These are phyloP conservation scores for Orbilia quercus DNA, from an alignment of 2,329 filamentous ascomycete species.

Conservation along the genomic window DNA sequence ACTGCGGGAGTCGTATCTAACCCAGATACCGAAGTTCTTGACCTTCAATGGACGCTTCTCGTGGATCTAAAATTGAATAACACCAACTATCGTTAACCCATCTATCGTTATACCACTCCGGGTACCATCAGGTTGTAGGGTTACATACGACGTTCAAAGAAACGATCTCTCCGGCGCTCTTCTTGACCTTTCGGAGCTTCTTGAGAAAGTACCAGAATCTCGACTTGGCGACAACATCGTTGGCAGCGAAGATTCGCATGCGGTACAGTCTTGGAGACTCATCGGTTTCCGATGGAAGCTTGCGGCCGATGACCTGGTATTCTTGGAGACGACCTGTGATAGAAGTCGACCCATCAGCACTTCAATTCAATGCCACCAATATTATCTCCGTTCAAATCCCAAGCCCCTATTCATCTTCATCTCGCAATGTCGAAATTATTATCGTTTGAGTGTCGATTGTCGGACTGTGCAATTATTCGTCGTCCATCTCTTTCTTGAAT, in stretches of 20 bases:
- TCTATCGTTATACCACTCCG: not conserved
- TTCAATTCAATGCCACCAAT: slow-evolving; percentile 60
- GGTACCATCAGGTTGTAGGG: not conserved
- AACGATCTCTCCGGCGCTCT: slow-evolving; percentile 99
- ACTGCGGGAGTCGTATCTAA: slow-evolving; percentile 99
- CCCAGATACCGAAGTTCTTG: slow-evolving; percentile 99
- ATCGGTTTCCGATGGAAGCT: slow-evolving; percentile 97
- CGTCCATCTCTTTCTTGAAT: slow-evolving; percentile 17
- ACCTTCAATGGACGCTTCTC: slow-evolving; percentile 99
- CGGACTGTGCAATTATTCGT: slow-evolving; percentile 3
- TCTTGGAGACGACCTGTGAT: slow-evolving; percentile 94
- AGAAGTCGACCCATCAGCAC: slow-evolving; percentile 61
- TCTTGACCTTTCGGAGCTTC: slow-evolving; percentile 99
- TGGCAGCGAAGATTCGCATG: slow-evolving; percentile 99
- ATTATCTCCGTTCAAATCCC: not conserved
- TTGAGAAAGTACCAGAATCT: slow-evolving; percentile 99
- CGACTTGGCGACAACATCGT: slow-evolving; percentile 98
- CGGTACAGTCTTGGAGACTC: slow-evolving; percentile 98
- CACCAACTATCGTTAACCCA: slow-evolving; percentile 26
- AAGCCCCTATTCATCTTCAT: slow-evolving; percentile 2
- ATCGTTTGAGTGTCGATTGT: slow-evolving; percentile 47
- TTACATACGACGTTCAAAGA: slow-evolving; percentile 90
- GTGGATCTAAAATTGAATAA: slow-evolving; percentile 74
- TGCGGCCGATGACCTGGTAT: slow-evolving; percentile 99
- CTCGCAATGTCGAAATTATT: slow-evolving; percentile 13